Evolutionary conservation across 1,284 basidiomycete genomes (phyloP), one percentile per base, ranked within the genome.

Genomic region (Trametes versicolor): DNA sequence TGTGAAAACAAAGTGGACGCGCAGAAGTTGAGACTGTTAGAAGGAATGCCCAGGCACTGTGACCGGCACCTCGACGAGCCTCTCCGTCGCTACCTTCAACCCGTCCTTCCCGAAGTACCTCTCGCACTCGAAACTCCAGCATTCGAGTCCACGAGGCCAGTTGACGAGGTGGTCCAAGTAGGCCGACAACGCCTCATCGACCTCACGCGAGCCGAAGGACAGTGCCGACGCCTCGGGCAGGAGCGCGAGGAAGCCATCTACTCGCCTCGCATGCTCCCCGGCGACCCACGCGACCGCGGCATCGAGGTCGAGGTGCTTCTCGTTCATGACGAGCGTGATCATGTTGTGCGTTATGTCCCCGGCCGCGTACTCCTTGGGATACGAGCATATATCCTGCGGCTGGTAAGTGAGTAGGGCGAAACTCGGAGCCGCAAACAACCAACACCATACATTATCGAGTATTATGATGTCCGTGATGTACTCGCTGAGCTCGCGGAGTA

Each of bases 81-180:
- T 27, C 6, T 55, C 53, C 17, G 23, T 41, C 56, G 37, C 25
- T 12, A 37, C 47, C 15, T 45, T 45, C n/a, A 5, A 0, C 23
- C 58, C 58, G 8, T 52, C 39, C 9, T 52, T 63, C 0, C 76
- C 77, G 39, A 79, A 79, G 58, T 77, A 79, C 34, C 76, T 41
- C 36, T 66, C 69, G 32, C 67, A 66, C 63, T 76, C 74, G 62
- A 78, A 78, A 29, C 60, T 70, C 77, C 77, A 79, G 41, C 68
- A 70, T 25, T 73, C 69, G 49, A 71, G 68, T 0, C 61, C 72
- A 9, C 72, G 68, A 1, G 74, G 67, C 71, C 75, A 78, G 47
- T 72, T 73, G 5, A 57, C 74, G 6, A 78, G 54, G 4, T 72
- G 70, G 19, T 75, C 60, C 19, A 77, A 56, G 58, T 77, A 78